Base-by-base conservation (phyloP, 805 yeast genomes). In the Ogataea corticis region DNA sequence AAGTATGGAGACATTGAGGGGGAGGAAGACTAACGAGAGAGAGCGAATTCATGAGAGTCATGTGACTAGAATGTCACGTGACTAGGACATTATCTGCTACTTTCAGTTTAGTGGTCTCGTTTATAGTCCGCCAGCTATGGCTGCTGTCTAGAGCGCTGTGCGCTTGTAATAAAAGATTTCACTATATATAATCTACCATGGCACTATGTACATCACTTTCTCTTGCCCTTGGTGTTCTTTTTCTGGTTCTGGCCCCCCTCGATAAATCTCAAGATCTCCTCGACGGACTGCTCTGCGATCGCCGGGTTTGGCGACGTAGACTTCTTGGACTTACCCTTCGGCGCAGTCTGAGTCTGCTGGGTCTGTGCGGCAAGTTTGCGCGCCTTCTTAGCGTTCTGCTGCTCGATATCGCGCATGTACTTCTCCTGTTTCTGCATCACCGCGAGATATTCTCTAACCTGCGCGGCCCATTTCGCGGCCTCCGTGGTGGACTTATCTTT, bases 1-100 rank as follows among this genome's bases (percentile, higher is more conserved):
- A 80, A 82, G 64, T 81, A 77, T 54, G 91, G 91, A 41, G 89
- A 85, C 59, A 76, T 85, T 30, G 76, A 83, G 31, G 80, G 72
- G 44, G 84, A 79, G 45, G 85, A 80, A 7, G 58, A 60, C 3
- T 33, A 41, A 38, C 9, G 25, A 21, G 25, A n/a, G n/a, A n/a
- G n/a, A n/a, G n/a, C n/a, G n/a, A n/a, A n/a, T n/a, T 21, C 7
- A 9, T 21, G 25, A 21, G 25, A 21, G n/a, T 21, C 25, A 21
- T 9, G 25, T 21, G 25, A n/a, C 25, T 21, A 6, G 25, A 6
- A 9, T 21, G 9, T 21, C 25, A 21, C 25, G 25, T 21, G 25
- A 21, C 25, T 9, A n/a, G n/a, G n/a, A n/a, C n/a, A n/a, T n/a
- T n/a, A n/a, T n/a, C n/a, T n/a, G n/a, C n/a, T n/a, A n/a, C n/a